Percentiles rank a stretch among this genome's conserved stretches.
Evolutionary conservation across 2,329 filamentous ascomycete genomes (phyloP).

Genomic region (Calycina marina): DNA sequence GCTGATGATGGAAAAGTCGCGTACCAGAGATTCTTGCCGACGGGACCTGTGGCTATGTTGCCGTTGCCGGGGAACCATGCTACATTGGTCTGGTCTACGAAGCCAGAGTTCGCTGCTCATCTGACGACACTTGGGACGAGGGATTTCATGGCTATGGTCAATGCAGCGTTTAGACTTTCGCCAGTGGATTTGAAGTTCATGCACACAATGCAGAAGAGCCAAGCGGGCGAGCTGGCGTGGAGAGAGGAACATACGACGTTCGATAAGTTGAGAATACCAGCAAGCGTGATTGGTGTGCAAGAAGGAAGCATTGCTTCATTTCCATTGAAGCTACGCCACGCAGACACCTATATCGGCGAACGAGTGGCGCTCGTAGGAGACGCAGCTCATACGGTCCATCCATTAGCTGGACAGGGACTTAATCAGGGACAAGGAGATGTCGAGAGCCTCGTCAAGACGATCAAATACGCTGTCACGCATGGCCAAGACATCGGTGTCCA

Average conservation of each 20-base stretch:
- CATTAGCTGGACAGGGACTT: constrained; percentile 83
- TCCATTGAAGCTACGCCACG: constrained; percentile 79
- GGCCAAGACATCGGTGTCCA: constrained; percentile 76
- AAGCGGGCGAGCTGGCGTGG: constrained; percentile 74
- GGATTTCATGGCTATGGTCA: constrained; percentile 78
- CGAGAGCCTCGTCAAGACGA: constrained; percentile 57
- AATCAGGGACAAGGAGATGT: constrained; percentile 90
- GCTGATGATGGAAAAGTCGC: constrained; percentile 54
- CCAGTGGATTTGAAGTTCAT: constrained; percentile 72
- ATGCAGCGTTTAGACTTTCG: constrained; percentile 77
- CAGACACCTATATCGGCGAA: constrained; percentile 83
- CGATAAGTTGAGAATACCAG: constrained; percentile 42
- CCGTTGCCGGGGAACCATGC: constrained; percentile 73
- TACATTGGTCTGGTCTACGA: constrained; percentile 91
- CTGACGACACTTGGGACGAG: constrained; percentile 59
- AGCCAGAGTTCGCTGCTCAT: constrained; percentile 59
- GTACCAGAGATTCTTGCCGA: constrained; percentile 90
- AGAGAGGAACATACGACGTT: constrained; percentile 55
- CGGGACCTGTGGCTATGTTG: constrained; percentile 80
- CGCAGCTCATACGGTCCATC: constrained; percentile 89
- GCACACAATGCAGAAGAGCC: constrained; percentile 44
- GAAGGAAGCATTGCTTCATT: constrained; percentile 74
- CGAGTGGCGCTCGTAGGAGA: constrained; percentile 88
- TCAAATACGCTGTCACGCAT: constrained; percentile 63
- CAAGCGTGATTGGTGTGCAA: constrained; percentile 56